Evolutionary conservation across 2,329 filamentous ascomycete species (phyloP).

Genomic region (Westerdykella aurantiaca): DNA sequence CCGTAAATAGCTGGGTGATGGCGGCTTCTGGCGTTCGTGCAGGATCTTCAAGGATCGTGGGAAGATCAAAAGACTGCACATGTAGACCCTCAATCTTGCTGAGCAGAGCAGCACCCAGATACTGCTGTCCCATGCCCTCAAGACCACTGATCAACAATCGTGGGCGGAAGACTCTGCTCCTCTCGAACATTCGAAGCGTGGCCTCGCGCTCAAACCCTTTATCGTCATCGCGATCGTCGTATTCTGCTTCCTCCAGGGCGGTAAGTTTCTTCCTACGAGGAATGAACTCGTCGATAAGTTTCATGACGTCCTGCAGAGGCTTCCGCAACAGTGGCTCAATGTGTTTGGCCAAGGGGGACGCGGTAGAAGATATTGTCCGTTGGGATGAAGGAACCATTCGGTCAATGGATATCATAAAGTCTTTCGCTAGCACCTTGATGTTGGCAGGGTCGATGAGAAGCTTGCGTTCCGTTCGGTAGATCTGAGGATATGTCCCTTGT

Average conservation of each 20-base stretch:
- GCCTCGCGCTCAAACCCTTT: constrained; percentile 81
- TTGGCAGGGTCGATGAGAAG: constrained; percentile 78
- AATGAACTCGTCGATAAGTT: constrained; percentile 66
- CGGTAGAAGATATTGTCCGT: constrained; percentile 77
- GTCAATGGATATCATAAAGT: constrained; percentile 96
- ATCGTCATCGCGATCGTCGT: constrained; percentile 76
- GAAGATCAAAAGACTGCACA: constrained; percentile 89
- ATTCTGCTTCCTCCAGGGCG: constrained; percentile 90
- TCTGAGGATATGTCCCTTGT: constrained; percentile 91
- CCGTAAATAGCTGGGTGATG: constrained; percentile 82
- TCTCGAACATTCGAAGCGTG: constrained; percentile 67
- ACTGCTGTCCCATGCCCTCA: constrained; percentile 88
- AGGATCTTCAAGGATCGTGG: constrained; percentile 77
- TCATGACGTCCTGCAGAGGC: constrained; percentile 64
- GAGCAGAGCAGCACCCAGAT: constrained; percentile 76
- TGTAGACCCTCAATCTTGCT: constrained; percentile 91
- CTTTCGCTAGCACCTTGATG: constrained; percentile 82
- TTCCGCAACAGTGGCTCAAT: constrained; percentile 75
- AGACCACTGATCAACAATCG: constrained; percentile 76
- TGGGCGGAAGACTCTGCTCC: constrained; percentile 80
- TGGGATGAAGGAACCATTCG: constrained; percentile 95
- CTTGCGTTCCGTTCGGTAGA: constrained; percentile 86
- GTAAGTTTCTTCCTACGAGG: constrained; percentile 82
- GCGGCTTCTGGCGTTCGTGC: constrained; percentile 79
- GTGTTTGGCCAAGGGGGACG: constrained; percentile 69